Evolutionary conservation across 768 basidiomycete genomes (phyloP), one percentile per base, ranked within the genome.

Genomic region (Suillus cothurnatus): DNA sequence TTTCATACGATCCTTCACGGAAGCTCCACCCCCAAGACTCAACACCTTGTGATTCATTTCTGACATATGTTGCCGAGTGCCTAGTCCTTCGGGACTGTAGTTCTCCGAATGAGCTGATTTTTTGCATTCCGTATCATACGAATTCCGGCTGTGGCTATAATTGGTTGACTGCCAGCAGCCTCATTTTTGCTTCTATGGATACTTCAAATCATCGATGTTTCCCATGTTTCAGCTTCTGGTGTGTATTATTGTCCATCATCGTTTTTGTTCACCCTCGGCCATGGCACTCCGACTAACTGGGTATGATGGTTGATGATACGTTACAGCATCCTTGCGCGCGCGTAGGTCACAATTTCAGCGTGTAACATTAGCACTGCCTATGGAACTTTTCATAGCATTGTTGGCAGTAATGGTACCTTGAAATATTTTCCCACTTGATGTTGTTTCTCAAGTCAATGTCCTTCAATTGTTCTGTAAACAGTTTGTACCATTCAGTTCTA

Each of bases 121-220:
- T 38, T 41, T 59, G 19, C 39, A 28, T 59, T 59, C 39, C 28
- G 58, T 59, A 41, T 21, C 28, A 41, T 59, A 59, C 14, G 53
- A 14, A 34, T 59, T 41, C 15, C 21, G 41, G 28, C 19, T 14
- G 39, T 31, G 38, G 58, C 26, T 41, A 41, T 41, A 31, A 28
- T 43, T 59, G 19, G 14, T 41, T 41, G 19, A 41, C 58, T 31
- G 28, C 12, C 19, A 59, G 26, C 26, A 59, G 28, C 39, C 23
- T 19, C 28, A 4, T 26, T 41, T 41, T 28, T 59, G 19, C 39
- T 59, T 59, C 58, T 28, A 58, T 58, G 58, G 38, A 59, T 28
- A 41, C 58, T 41, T 28, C 19, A 59, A 28, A 12, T 14, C 39
- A 28, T 31, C 28, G 32, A 28, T 52, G 26, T 39, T 39, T 28